Evolutionary conservation across 2,329 filamentous ascomycete species (phyloP), one percentile per base, ranked within the genome.

Genomic region (Stylonectria norvegica): DNA sequence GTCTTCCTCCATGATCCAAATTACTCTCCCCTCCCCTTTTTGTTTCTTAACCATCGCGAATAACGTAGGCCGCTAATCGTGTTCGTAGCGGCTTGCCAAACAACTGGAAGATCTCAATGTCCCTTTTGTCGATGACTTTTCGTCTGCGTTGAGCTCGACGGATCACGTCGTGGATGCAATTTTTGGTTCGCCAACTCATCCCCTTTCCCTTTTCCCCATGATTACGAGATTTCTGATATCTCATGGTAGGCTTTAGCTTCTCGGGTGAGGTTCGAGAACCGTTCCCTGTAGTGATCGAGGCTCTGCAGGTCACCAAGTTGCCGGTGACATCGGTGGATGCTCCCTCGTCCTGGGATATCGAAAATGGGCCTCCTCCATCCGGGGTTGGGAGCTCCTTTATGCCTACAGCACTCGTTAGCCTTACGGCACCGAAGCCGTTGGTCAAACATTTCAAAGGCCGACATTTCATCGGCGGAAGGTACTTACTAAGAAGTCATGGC

Each of bases 301-400:
- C 85, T 6, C 73, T 98, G 25, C 79, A 89, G 52, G 74, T 82
- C 29, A 85, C 86, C 5, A 75, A 75, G 18, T 58, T 93, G 6
- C 86, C 89, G 0, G 85, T 97, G 0, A 83, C 93, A 3, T 86
- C 89, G 3, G 87, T 98, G 16, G 93, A 98, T 67, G 89, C 88
- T 5, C 93, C 93, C 1, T 95, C 88, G 20, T 93, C 87, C 2
- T 98, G 93, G 93, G 82, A 93, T 63, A 94, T 98, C 41, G 87
- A 95, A 58, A 71, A 73, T 9, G 93, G 93, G 0, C 91, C 91
- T 7, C 89, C 90, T 9, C 68, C 73, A 37, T 78, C 81, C 2
- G 91, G 89, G 0, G 75, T 87, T 0, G 91, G 89, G 1, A 84
- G 83, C 56, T 80, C 74, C 4, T 97, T 95, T 59, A 82, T 86